A percentile compares a stretch with the other conserved stretches of the same genome.
These are phyloP conservation scores for Claviceps spartinae DNA, from an alignment of 2,329 filamentous ascomycete species.

Conservation along the genomic window DNA sequence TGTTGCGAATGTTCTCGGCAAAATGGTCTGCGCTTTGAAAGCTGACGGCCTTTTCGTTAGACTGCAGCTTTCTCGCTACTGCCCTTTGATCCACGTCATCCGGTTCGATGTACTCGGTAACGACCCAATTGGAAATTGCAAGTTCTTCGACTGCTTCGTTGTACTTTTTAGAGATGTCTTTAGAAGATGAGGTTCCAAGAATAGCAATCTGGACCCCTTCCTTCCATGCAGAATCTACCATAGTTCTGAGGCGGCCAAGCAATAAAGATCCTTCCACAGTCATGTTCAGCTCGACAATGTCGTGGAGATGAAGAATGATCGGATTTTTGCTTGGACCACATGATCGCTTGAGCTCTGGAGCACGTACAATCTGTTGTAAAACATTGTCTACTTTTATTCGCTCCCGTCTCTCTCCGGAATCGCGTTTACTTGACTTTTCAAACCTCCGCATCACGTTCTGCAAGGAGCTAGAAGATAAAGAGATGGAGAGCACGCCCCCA, in stretches of 20 bases:
- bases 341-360: conserved; percentile 25
- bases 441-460: conserved; percentile 33
- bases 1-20: conserved; percentile 32
- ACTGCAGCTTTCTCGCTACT: not conserved
- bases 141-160: conserved; percentile 24
- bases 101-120: conserved; percentile 21
- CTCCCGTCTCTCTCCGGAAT: conserved; percentile 38
- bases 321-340: conserved; percentile 24
- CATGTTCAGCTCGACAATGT: conserved; percentile 65
- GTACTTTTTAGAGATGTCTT: conserved; percentile 33
- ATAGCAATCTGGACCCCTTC: conserved; percentile 61
- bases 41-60: conserved; percentile 3
- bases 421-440: conserved; percentile 20
- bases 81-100: conserved; percentile 12
- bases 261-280: conserved; percentile 57
- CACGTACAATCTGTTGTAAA: conserved; percentile 41
- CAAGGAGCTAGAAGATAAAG: conserved; percentile 14
- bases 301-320: conserved; percentile 65
- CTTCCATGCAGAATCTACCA: conserved; percentile 59
- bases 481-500: conserved; percentile 18
- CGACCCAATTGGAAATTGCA: conserved; percentile 27
- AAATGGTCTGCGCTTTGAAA: conserved; percentile 26
- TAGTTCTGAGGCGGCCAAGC: conserved; percentile 53
- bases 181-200: conserved; percentile 59
- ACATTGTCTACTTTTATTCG: conserved; percentile 46